Conservation (phyloP, 2,329 filamentous ascomycete genomes). For the Ophiocordyceps polyrhachis-furcata region DNA sequence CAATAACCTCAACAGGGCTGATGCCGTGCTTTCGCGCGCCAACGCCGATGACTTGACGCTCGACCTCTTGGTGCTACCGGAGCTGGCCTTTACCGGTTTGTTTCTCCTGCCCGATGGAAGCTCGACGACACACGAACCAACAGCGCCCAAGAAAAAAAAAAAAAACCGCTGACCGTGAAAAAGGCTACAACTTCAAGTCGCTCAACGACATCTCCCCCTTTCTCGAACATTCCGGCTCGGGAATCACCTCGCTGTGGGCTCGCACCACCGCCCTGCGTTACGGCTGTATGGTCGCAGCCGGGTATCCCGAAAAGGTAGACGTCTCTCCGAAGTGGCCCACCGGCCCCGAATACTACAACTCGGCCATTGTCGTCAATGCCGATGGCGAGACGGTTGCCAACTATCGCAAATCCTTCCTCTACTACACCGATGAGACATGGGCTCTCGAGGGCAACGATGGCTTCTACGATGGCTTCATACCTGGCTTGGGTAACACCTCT, state of each 20-base stretch:
- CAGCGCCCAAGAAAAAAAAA: no score
- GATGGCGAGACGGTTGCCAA: slow-evolving; percentile 43
- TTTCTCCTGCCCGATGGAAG: background rate
- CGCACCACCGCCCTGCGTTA: slow-evolving; percentile 44
- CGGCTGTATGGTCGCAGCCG: slow-evolving; percentile 48
- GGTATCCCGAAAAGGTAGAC: slow-evolving; percentile 56
- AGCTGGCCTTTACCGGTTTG: slow-evolving; percentile 56
- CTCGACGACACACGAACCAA: no score
- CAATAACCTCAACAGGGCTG: slow-evolving; percentile 51
- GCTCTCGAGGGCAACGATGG: slow-evolving; percentile 33
- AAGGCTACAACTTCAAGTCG: slow-evolving; percentile 66
- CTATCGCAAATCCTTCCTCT: slow-evolving; percentile 42
- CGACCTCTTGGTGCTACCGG: slow-evolving; percentile 56
- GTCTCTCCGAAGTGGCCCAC: slow-evolving; percentile 28
- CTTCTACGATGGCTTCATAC: slow-evolving; percentile 27
- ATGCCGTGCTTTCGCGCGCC: slow-evolving; percentile 38
- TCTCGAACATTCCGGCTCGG: slow-evolving; percentile 46
- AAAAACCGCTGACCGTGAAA: no score
- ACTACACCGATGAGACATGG: slow-evolving; percentile 43
- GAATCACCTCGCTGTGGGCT: slow-evolving; percentile 56
- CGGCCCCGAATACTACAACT: slow-evolving; percentile 35
- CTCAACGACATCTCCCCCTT: slow-evolving; percentile 47
- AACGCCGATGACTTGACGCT: slow-evolving; percentile 41
- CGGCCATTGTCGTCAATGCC: slow-evolving; percentile 30
- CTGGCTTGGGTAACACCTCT: slow-evolving; percentile 29